Percentiles rank a stretch among this genome's conserved stretches.
These are phyloP conservation scores for Heritiera littoralis DNA, from an alignment of 345 rosid species.

Conservation along the genomic window DNA sequence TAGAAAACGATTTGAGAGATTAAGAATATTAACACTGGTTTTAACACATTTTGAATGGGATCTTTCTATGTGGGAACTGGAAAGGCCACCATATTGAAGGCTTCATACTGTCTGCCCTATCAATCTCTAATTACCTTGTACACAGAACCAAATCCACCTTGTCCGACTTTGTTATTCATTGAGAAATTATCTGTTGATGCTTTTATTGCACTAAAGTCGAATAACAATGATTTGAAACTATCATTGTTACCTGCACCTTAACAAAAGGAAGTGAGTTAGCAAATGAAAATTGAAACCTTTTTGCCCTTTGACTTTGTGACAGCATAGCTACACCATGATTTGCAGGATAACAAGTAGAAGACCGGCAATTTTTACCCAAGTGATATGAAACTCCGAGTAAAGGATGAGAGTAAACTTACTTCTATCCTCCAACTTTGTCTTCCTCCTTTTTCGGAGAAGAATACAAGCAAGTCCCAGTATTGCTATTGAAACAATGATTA, in stretches of 20 bases:
- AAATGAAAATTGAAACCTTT: background rate
- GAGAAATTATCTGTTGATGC: slow-evolving; percentile 6
- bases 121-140: slow-evolving; percentile 35
- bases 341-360: too few species aligned
- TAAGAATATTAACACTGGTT: too few species aligned
- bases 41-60: too few species aligned
- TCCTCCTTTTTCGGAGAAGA: background rate
- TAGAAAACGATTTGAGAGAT: too few species aligned
- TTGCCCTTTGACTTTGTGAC: background rate
- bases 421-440: background rate
- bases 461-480: background rate
- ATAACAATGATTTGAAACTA: background rate
- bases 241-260: background rate
- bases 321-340: background rate
- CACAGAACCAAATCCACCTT: slow-evolving; percentile 57
- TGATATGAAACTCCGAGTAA: too few species aligned
- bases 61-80: too few species aligned
- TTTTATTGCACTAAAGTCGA: background rate
- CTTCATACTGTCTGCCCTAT: background rate
- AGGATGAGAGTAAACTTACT: background rate
- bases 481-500: background rate
- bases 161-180: slow-evolving; percentile 27
- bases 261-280: background rate
- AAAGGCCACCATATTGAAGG: background rate
- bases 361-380: too few species aligned